Percentiles rank a stretch among this genome's conserved stretches.
These are phyloP conservation scores for Aspergillus jensenii DNA, from an alignment of 2,329 filamentous ascomycete species.

Conservation along the genomic window DNA sequence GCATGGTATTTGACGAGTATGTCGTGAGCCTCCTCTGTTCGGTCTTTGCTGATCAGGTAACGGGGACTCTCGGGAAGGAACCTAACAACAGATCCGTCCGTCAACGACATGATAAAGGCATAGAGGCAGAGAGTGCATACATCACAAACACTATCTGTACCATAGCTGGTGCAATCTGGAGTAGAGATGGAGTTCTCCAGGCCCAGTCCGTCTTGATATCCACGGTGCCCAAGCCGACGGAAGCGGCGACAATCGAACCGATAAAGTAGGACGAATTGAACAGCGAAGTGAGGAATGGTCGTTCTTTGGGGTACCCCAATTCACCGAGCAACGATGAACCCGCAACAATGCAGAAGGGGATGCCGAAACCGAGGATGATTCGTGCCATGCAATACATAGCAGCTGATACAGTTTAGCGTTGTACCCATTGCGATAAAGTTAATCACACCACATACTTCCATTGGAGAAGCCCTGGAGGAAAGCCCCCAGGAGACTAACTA, in stretches of 20 bases:
- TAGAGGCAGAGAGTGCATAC: slow-evolving; percentile 15
- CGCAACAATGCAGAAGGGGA: slow-evolving; percentile 60
- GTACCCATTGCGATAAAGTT: background rate
- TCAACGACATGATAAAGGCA: background rate
- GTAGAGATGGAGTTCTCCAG: slow-evolving; percentile 48
- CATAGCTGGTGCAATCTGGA: slow-evolving; percentile 41
- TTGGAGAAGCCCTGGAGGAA: slow-evolving; percentile 56
- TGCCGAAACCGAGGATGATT: slow-evolving; percentile 62
- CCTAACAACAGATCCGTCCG: slow-evolving; percentile 6
- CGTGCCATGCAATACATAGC: slow-evolving; percentile 62
- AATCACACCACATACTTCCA: slow-evolving; percentile 36
- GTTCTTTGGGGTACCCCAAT: slow-evolving; percentile 61
- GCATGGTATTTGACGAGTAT: slow-evolving; percentile 48
- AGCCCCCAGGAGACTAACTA: slow-evolving; percentile 57
- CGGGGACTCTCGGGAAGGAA: slow-evolving; percentile 30
- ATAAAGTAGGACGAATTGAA: slow-evolving; percentile 54
- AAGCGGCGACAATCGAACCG: slow-evolving; percentile 30
- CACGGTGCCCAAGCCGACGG: slow-evolving; percentile 29
- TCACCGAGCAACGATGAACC: slow-evolving; percentile 61
- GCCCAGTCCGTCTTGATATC: slow-evolving; percentile 42
- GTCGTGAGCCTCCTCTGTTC: slow-evolving; percentile 26
- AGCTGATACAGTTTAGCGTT: slow-evolving; percentile 31
- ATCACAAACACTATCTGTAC: slow-evolving; percentile 25
- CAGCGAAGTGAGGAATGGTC: slow-evolving; percentile 58
- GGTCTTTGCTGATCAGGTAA: slow-evolving; percentile 27